A percentile compares a stretch with the other conserved stretches of the same genome.
phyloP scores from a whole-genome alignment of 768 basidiomycete genomes.

The Leccinum uliginosum region DNA sequence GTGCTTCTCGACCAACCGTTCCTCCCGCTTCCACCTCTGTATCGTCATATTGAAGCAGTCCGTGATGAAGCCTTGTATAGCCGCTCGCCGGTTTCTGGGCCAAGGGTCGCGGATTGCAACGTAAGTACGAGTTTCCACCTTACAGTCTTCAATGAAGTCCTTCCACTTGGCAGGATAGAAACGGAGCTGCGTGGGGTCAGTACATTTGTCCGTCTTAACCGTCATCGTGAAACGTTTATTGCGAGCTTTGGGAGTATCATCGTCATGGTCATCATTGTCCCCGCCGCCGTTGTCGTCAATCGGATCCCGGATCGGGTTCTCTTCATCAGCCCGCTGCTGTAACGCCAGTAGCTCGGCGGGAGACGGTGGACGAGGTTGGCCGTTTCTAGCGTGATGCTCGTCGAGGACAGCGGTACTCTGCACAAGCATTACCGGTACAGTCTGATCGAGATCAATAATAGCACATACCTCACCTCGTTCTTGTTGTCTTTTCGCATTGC shows the following conservation, averaged over 20 bases:
- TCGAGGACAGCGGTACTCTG: neutral
- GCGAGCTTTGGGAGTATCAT: neutral
- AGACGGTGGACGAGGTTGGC: neutral
- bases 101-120: neutral
- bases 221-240: neutral
- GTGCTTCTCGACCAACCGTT: neutral
- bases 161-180: neutral
- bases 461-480: no score
- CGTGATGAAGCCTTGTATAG: neutral
- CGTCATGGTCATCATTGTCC: neutral
- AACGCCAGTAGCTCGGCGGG: neutral
- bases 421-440: neutral
- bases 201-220: neutral
- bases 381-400: neutral
- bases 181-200: neutral
- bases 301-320: neutral
- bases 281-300: no score
- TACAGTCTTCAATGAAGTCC: neutral
- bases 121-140: neutral
- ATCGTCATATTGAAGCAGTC: neutral
- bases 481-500: no score
- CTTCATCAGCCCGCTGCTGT: neutral
- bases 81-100: neutral
- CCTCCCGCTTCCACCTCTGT: neutral
- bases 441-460: no score